Conservation (phyloP, 495 filamentous ascomycete genomes). For the Pyronema domesticum region DNA sequence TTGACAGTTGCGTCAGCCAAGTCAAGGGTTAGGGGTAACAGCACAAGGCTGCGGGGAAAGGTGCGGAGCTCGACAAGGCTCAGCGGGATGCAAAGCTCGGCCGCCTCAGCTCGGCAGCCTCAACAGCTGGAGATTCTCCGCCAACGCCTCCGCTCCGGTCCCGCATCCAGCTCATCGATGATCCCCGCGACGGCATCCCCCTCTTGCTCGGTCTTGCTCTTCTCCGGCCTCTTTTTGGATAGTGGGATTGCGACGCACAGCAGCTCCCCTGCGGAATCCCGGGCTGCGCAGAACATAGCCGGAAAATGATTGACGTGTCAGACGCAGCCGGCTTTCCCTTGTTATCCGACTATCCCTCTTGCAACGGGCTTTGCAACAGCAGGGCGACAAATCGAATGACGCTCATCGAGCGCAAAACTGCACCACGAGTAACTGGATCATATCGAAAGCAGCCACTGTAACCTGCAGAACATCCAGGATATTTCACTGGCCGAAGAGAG, state of each 20-base stretch:
- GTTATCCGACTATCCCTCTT: not conserved
- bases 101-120: no score
- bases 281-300: not conserved
- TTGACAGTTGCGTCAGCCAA: not conserved
- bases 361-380: not conserved
- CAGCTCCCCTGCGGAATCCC: not conserved
- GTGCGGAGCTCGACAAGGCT: no score
- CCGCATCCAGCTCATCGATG: not conserved
- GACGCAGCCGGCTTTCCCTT: not conserved
- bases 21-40: not conserved
- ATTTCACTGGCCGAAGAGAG: not conserved
- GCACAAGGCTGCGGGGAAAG: not conserved
- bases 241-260: not conserved
- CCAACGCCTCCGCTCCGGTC: not conserved
- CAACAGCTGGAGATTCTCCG: not conserved
- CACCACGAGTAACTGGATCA: not conserved
- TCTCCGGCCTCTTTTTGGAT: not conserved
- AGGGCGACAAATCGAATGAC: not conserved
- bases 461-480: not conserved
- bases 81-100: no score
- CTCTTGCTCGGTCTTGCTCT: no score
- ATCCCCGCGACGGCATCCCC: not conserved
- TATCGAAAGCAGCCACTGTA: not conserved
- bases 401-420: not conserved
- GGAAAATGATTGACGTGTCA: not conserved